Evolutionary conservation across 805 yeast species (phyloP).

Genomic region (Komagataella pastoris): DNA sequence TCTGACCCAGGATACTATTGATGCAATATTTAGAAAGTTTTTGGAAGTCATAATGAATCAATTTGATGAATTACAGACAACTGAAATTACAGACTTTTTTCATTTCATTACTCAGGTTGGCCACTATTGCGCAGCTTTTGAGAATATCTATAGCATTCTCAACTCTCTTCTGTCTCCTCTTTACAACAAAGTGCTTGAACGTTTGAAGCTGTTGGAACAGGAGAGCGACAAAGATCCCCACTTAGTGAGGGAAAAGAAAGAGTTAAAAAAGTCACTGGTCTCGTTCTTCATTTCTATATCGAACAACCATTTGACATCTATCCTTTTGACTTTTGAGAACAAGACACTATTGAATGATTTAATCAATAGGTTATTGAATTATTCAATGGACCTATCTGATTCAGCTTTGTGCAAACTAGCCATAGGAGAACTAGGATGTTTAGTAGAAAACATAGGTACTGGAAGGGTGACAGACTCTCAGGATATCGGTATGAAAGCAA

Average conservation of each 20-base stretch:
- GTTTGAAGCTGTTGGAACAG: conserved; percentile 3
- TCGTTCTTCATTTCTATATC: conserved; percentile 56
- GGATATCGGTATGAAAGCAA: conserved; percentile 29
- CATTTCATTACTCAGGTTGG: conserved; percentile 81
- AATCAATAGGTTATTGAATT: conserved; percentile 49
- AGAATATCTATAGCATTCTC: conserved; percentile 57
- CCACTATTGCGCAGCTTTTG: conserved; percentile 60
- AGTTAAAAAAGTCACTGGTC: conserved; percentile 58
- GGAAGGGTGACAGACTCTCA: conserved; percentile 52
- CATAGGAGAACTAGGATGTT: conserved; percentile 51
- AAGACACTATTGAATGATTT: conserved; percentile 44
- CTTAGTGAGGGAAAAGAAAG: conserved; percentile 39
- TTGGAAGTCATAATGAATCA: conserved; percentile 51
- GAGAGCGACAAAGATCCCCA: conserved; percentile 8
- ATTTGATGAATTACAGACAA: conserved; percentile 39
- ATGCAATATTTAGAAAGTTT: conserved; percentile 47
- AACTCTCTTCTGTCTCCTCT: conserved; percentile 68
- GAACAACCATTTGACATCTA: conserved; percentile 66
- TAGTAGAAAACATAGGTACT: conserved; percentile 50
- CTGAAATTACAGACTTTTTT: conserved; percentile 69
- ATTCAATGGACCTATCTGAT: conserved; percentile 43
- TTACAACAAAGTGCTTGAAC: conserved; percentile 43
- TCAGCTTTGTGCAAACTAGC: conserved; percentile 56
- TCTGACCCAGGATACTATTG: conserved; percentile 26
- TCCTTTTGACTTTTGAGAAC: conserved; percentile 61